These are phyloP conservation scores for Zygotorulaspora chibaensis DNA, from an alignment of 805 yeast species.

Conservation along the genomic window DNA sequence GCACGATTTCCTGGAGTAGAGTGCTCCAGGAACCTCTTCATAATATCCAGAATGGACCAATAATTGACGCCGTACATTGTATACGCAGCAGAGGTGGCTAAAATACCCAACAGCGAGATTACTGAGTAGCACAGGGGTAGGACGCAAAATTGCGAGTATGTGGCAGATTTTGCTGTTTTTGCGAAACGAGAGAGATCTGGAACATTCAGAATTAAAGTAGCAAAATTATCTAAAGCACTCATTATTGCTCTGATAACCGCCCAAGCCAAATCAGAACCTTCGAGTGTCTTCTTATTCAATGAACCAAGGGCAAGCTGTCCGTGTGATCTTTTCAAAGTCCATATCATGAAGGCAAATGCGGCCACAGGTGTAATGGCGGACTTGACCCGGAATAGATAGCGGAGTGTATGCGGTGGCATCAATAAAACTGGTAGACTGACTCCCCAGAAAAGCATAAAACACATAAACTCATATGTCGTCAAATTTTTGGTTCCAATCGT, in stretches of 20 bases:
- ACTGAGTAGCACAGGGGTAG: constrained; percentile 75
- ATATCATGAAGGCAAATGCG: constrained; percentile 74
- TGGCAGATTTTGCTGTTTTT: constrained; percentile 46
- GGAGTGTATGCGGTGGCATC: constrained; percentile 76
- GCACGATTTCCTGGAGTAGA: constrained; percentile 58
- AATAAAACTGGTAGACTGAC: constrained; percentile 74
- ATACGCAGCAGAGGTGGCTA: constrained; percentile 75
- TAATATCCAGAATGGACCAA: constrained; percentile 83
- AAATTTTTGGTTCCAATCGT: constrained; percentile 54
- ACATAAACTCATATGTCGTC: constrained; percentile 65
- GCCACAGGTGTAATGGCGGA: constrained; percentile 78
- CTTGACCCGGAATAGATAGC: constrained; percentile 80
- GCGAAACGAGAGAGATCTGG: constrained; percentile 89
- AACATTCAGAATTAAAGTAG: constrained; percentile 81
- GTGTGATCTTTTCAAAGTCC: constrained; percentile 77
- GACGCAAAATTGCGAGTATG: constrained; percentile 55
- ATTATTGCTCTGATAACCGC: constrained; percentile 71
- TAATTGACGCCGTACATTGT: constrained; percentile 60
- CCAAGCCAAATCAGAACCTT: constrained; percentile 61
- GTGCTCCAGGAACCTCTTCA: constrained; percentile 56
- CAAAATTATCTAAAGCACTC: constrained; percentile 82
- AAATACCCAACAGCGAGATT: constrained; percentile 79
- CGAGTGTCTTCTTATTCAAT: constrained; percentile 15
- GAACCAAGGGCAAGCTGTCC: constrained; percentile 44
- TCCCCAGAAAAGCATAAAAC: constrained; percentile 80